Evolutionary conservation across 75 land plant species (phyloP), one percentile per base, ranked within the genome.

Genomic region (Larix kaempferi): DNA sequence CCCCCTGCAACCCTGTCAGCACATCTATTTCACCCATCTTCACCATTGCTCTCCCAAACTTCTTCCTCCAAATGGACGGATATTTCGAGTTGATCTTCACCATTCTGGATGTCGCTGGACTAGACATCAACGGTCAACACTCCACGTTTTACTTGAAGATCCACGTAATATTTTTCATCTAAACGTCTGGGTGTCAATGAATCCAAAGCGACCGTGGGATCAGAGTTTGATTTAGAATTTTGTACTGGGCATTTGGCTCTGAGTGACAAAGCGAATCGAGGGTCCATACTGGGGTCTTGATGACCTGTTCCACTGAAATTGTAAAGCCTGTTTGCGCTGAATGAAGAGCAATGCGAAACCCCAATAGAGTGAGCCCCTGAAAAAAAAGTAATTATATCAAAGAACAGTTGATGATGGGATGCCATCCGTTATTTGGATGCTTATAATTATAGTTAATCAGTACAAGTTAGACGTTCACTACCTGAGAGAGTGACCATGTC

Each of bases 321-420:
- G 64, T 62, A 62, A 1, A 62, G 27, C 23, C 29, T 25, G 23
- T 62, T 15, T 23, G 13, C 23, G 6, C 55, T 26, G 80, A 81
- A 84, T 14, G 86, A 84, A 4, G 73, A 33, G 86, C 88, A 88
- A 72, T 84, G 90, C 60, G 78, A 71, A 23, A 79, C 56, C 12
- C 88, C 90, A 69, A 91, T 86, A 57, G 93, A 86, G 80, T 91
- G 90, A 39, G 86, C 90, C 56, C 92, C 88, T 59, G 90, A 81
- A 69, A 88, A 44, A 6, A 44, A 1, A 44, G 0, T 44, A 44
- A 44, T 29, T 29, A 29, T 29, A 29, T 29, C 1, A 29, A 62
- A 62, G 14, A 62, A 26, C 29, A 62, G 1, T 29, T 26, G 5
- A 12, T 25, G 23, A 12, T 25, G 11, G 14, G 23, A 11, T 23